phyloP scores from a whole-genome alignment of 371 early-diverging fungal genomes.

The Basidiobolus meristosporus region DNA sequence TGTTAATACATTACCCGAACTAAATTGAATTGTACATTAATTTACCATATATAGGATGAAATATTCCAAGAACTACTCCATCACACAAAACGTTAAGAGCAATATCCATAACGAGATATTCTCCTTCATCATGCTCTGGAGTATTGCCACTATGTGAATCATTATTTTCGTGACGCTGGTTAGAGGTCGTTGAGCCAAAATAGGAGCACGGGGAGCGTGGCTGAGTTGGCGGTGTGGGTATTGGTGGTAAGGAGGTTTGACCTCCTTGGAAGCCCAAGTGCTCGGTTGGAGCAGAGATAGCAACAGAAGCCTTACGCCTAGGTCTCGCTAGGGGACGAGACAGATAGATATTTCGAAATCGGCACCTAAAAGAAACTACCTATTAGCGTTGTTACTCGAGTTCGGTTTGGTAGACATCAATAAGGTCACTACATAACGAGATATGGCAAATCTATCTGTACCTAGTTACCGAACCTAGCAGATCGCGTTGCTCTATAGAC shows the following conservation, averaged over 20 bases:
- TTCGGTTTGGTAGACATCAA: neutral
- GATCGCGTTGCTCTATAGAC: conserved; percentile 21
- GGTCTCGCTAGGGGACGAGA: neutral
- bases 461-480: conserved; percentile 34
- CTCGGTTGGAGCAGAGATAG: neutral
- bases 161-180: neutral
- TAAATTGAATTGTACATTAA: too few species aligned
- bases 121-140: conserved; percentile 7
- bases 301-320: neutral
- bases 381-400: neutral
- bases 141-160: neutral
- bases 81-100: conserved; percentile 28
- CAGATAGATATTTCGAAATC: neutral
- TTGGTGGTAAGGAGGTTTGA: neutral
- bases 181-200: neutral
- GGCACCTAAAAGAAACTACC: neutral
- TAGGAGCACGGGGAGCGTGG: neutral
- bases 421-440: neutral
- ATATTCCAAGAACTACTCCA: conserved; percentile 23
- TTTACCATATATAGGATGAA: conserved; percentile 9
- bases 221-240: neutral
- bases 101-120: conserved; percentile 24
- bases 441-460: conserved; percentile 3
- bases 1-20: too few species aligned
- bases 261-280: too few species aligned